These are phyloP conservation scores for Wickerhamia fluorescens DNA, from an alignment of 805 yeast species.

Conservation along the genomic window DNA sequence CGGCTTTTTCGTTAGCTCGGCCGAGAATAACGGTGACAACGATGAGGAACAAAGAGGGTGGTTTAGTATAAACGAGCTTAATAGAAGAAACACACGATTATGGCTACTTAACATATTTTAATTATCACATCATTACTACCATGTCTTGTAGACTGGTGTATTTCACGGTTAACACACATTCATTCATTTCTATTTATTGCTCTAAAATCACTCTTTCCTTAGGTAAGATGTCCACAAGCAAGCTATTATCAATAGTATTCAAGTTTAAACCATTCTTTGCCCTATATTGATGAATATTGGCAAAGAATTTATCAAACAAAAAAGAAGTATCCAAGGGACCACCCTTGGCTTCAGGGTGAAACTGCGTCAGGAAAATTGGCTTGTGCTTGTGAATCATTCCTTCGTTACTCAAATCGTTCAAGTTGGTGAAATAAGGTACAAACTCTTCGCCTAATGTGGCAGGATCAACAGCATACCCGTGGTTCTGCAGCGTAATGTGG, in stretches of 20 bases:
- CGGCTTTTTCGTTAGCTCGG: too few species aligned
- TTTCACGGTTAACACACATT: background rate
- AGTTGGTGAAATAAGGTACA: conserved; percentile 79
- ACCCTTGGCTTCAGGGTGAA: conserved; percentile 99
- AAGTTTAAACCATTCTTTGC: conserved; percentile 30
- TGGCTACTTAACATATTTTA: too few species aligned
- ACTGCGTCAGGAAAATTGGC: conserved; percentile 95
- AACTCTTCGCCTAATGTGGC: conserved; percentile 72
- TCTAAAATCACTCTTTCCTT: conserved; percentile 52
- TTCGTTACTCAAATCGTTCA: conserved; percentile 94
- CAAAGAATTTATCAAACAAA: conserved; percentile 85
- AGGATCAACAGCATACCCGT: conserved; percentile 95
- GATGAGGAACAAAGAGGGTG: too few species aligned
- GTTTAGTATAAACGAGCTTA: too few species aligned
- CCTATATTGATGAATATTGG: conserved; percentile 52
- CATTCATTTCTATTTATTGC: background rate
- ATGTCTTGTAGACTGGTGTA: too few species aligned
- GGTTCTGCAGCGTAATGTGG: conserved; percentile 97
- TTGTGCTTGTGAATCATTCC: conserved; percentile 86
- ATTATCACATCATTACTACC: too few species aligned
- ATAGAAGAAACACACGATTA: too few species aligned
- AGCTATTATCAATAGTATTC: conserved; percentile 39
- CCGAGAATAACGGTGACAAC: too few species aligned
- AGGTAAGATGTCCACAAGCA: conserved; percentile 57
- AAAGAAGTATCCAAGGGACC: conserved; percentile 94